These are phyloP conservation scores for Botryotinia globosa DNA, from an alignment of 2,329 filamentous ascomycete species.

Conservation along the genomic window DNA sequence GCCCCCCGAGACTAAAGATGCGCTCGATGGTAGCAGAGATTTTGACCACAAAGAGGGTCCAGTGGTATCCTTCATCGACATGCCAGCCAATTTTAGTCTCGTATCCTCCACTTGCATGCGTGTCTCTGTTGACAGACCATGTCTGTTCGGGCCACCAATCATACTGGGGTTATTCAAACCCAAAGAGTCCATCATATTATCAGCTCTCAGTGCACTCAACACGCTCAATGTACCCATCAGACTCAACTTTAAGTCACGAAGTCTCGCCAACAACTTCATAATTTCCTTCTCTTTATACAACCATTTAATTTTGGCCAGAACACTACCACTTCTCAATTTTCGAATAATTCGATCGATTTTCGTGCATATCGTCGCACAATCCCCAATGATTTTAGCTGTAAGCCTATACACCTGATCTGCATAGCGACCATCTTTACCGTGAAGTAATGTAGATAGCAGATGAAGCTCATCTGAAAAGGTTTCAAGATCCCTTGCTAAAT, in stretches of 20 bases:
- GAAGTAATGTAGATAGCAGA: slow-evolving; percentile 23
- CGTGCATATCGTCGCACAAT: slow-evolving; percentile 27
- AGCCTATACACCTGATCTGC: slow-evolving; percentile 25
- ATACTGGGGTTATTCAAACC: slow-evolving; percentile 23
- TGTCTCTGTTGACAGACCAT: slow-evolving; percentile 18
- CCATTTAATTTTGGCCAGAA: slow-evolving; percentile 27
- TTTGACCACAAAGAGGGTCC: background rate
- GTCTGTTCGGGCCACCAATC: slow-evolving; percentile 10
- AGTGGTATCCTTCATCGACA: slow-evolving; percentile 3
- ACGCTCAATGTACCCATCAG: slow-evolving; percentile 25
- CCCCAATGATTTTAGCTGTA: slow-evolving; percentile 27
- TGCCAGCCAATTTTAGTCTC: slow-evolving; percentile 18
- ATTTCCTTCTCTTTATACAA: slow-evolving; percentile 29
- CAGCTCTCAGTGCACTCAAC: slow-evolving; percentile 24
- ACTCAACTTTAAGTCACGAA: slow-evolving; percentile 28
- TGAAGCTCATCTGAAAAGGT: slow-evolving; percentile 25
- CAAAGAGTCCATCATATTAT: slow-evolving; percentile 26
- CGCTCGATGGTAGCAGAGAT: background rate
- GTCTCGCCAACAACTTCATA: slow-evolving; percentile 24
- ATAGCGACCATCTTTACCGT: slow-evolving; percentile 24
- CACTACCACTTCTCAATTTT: slow-evolving; percentile 22
- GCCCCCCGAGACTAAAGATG: background rate
- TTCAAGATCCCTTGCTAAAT: slow-evolving; percentile 27
- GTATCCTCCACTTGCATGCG: slow-evolving; percentile 21
- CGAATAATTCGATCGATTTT: slow-evolving; percentile 26